Base-by-base conservation (phyloP, 176 grass and related monocot genomes). In the Sorghum bicolor region DNA sequence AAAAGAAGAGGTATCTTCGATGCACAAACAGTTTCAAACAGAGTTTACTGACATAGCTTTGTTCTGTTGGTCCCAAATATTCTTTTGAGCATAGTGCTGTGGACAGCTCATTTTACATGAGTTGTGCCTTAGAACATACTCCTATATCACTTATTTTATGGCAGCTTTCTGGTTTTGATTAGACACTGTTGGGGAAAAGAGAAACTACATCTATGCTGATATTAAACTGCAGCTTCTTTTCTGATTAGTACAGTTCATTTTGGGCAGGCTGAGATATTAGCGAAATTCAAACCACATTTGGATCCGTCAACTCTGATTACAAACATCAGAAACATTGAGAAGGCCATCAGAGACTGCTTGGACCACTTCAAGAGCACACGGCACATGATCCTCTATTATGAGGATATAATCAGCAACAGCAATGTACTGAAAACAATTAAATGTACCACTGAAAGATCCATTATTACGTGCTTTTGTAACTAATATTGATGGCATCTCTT, bases 221-320 rank as follows among this genome's bases (percentile, higher is more conserved):
- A n/a, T 41, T 55, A 13, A 36, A 41, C 24, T 16, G 6, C 57
- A 64, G 5, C 13, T n/a, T 66, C 29, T 75, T 62, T 17, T 39
- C 87, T 85, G 70, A 80, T 25, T 14, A 76, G 10, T 55, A 26
- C 64, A 20, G 65, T 45, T 90, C 84, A 57, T 44, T 86, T 26
- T 86, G 40, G 17, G 47, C 82, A 95, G 96, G 96, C 91, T 75
- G 91, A 93, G 80, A 89, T 95, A 87, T 64, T 98, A 58, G 96
- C 96, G 19, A 92, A 87, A 88, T 98, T 95, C 91, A 98, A 88
- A 75, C 96, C 91, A 1, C 71, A 88, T 71, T 78, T 98, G 72
- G 90, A 93, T 67, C 78, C 76, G 17, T 84, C 85, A 1, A 78
- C 88, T 84, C 85, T 98, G 81, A 70, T 93, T 25, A 37, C 85